Evolutionary conservation across 164 flowering plant genomes (phyloP), one percentile per base, ranked within the genome.

Genomic region (Umbilicus rupestris): DNA sequence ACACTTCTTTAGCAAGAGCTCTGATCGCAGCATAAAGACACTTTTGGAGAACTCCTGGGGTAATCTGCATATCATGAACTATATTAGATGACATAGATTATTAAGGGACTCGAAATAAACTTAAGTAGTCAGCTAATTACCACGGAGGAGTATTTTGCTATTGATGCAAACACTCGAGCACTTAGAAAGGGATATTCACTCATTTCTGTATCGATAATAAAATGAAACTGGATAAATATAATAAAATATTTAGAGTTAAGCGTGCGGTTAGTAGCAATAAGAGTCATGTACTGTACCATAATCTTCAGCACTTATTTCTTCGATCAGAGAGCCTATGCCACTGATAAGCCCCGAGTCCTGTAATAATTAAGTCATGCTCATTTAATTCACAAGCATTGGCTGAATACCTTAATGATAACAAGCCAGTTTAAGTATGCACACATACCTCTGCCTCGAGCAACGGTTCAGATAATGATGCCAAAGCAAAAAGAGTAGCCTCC

Each of bases 111-210:
- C 30, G 33, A 46, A 20, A 55, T 42, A n/a, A 33, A 62, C 29
- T 30, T 37, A 20, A 19, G 11, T 14, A 4, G 60, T 17, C 60
- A 11, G 55, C 35, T 30, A 47, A 2, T 76, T 85, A 94, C 97
- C 97, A 89, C 71, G 67, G 93, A 75, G 45, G 93, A 82, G 73
- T 89, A 87, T 74, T 86, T 94, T 9, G 91, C 85, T 68, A 83
- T 80, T 33, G 88, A 72, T 31, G 85, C 77, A 72, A 94, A 86
- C 35, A 84, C 73, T 15, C 98, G 92, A 42, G 97, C 96, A 81
- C 77, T 78, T 68, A 94, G 96, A 74, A 94, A 90, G 26, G 98
- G 97, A 75, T 76, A 87, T 71, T 88, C 92, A 76, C 78, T 77
- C 49, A 85, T 68, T 37, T 85, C 99, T 94, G 88, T 76, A 81